These are phyloP conservation scores for Talaromyces sp. DNA, from an alignment of 2,329 filamentous ascomycete genomes.

Conservation along the genomic window DNA sequence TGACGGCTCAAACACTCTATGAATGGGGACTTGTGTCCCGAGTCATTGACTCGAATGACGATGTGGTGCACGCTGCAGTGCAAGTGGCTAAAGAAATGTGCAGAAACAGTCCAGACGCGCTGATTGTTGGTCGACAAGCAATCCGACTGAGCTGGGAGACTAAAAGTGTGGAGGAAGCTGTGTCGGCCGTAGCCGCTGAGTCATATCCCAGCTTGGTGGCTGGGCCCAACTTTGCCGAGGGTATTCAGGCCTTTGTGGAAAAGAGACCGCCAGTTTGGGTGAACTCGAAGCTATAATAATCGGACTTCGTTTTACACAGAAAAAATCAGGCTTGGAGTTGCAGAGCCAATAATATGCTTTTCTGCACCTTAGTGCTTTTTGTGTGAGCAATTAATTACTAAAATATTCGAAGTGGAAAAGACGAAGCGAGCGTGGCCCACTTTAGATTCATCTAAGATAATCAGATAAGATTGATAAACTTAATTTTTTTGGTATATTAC, in stretches of 20 bases:
- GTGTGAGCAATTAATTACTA: not conserved
- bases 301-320: not conserved
- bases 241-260: slow-evolving; percentile 69
- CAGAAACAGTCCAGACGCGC: slow-evolving; percentile 64
- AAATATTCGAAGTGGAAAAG: not conserved
- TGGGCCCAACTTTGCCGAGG: slow-evolving; percentile 67
- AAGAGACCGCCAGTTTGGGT: slow-evolving; percentile 62
- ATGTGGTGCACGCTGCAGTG: slow-evolving; percentile 50
- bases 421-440: not conserved
- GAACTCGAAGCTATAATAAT: slow-evolving; percentile 6
- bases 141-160: slow-evolving; percentile 66
- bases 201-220: slow-evolving; percentile 56
- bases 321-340: no score
- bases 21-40: slow-evolving; percentile 69
- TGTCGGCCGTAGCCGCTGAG: slow-evolving; percentile 51
- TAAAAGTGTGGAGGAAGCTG: slow-evolving; percentile 58
- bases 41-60: slow-evolving; percentile 46
- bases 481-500: not conserved
- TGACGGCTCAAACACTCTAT: slow-evolving; percentile 58
- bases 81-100: slow-evolving; percentile 57
- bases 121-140: slow-evolving; percentile 65
- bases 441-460: not conserved
- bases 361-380: not conserved
- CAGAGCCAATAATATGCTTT: not conserved
- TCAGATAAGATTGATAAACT: slow-evolving; percentile 7